Conservation (phyloP, 805 yeast species). For the Candida pseudoglaebosa region DNA sequence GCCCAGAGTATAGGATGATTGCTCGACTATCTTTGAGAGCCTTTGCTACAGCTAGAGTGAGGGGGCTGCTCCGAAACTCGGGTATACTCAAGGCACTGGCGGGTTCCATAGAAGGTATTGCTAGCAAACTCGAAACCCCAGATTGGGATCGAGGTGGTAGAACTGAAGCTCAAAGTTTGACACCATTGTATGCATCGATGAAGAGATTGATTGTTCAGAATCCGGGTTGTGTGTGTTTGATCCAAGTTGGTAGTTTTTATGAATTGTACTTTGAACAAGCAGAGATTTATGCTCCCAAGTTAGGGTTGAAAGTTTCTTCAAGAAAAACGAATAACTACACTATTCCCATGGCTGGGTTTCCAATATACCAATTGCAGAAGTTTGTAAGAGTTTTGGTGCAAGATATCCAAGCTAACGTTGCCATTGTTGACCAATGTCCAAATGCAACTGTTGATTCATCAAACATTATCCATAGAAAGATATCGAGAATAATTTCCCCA, state of each 20-base stretch:
- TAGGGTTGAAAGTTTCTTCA: constrained; percentile 69
- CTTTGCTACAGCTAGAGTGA: background rate
- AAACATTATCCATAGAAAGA: constrained; percentile 56
- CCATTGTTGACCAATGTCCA: constrained; percentile 68
- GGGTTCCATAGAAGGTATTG: background rate
- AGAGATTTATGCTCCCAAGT: constrained; percentile 57
- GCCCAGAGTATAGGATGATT: background rate
- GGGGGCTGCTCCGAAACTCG: background rate
- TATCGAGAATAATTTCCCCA: constrained; percentile 81
- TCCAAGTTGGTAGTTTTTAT: constrained; percentile 85
- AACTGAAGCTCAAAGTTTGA: constrained; percentile 24
- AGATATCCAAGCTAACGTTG: constrained; percentile 67
- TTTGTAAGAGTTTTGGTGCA: constrained; percentile 73
- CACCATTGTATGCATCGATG: constrained; percentile 34
- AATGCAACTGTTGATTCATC: constrained; percentile 16
- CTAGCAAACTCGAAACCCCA: background rate
- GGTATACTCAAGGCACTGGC: background rate
- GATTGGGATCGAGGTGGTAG: constrained; percentile 42
- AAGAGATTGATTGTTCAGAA: constrained; percentile 29
- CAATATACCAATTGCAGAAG: constrained; percentile 63
- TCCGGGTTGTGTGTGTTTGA: constrained; percentile 40
- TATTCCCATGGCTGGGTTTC: constrained; percentile 91
- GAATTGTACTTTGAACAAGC: constrained; percentile 92
- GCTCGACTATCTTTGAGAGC: background rate
- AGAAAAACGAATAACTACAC: constrained; percentile 38